phyloP scores from a whole-genome alignment of 805 yeast genomes.

The Starmerella sirachaensis region DNA sequence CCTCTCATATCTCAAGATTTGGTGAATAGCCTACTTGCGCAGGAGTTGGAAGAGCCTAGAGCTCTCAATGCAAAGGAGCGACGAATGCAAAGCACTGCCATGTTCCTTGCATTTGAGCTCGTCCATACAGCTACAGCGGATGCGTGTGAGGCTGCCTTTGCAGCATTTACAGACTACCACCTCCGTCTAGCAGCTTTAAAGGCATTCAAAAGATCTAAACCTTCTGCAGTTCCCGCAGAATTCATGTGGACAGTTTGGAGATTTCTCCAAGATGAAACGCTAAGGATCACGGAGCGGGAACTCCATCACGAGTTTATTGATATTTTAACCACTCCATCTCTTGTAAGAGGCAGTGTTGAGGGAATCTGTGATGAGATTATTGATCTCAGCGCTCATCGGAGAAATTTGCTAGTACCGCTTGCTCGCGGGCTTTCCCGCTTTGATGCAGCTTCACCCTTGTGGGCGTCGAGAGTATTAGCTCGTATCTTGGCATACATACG shows the following conservation, averaged over 20 bases:
- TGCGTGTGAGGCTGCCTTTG: constrained; percentile 7
- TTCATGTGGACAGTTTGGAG: constrained; percentile 39
- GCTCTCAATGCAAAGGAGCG: constrained; percentile 5
- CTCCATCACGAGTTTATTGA: constrained; percentile 49
- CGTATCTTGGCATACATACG: constrained; percentile 40
- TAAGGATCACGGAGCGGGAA: constrained; percentile 51
- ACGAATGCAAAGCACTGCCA: neutral
- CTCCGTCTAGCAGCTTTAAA: constrained; percentile 12
- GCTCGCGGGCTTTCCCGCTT: constrained; percentile 33
- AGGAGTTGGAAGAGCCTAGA: constrained; percentile 3
- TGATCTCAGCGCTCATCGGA: constrained; percentile 39
- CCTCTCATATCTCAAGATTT: neutral
- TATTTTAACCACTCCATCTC: constrained; percentile 31
- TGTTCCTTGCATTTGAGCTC: constrained; percentile 10
- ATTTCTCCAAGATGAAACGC: constrained; percentile 43
- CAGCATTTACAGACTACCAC: constrained; percentile 6
- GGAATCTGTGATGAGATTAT: constrained; percentile 23
- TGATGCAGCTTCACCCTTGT: constrained; percentile 20
- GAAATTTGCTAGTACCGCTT: constrained; percentile 54
- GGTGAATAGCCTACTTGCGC: neutral
- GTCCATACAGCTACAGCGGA: neutral
- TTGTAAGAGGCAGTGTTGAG: constrained; percentile 25
- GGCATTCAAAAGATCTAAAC: constrained; percentile 18
- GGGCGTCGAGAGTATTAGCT: constrained; percentile 44
- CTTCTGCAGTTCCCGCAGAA: constrained; percentile 25